Base-by-base conservation (phyloP, 768 basidiomycete species). In the Paxillus rubicundulus region DNA sequence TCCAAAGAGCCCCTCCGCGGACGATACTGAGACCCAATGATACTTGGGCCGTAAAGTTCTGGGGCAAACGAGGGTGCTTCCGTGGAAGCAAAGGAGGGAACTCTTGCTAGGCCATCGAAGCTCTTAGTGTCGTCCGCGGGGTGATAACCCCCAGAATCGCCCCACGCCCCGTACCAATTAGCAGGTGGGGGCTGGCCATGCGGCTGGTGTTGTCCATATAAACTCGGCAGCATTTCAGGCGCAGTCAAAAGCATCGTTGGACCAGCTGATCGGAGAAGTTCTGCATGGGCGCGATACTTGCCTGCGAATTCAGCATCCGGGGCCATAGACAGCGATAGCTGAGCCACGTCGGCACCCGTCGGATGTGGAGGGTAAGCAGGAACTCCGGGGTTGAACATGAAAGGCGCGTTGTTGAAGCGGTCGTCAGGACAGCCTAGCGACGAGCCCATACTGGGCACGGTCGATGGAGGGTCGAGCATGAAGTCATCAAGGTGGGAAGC, bases 211-310 rank as follows among this genome's bases (percentile, higher is more conserved):
- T 63, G 65, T 16, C 39, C 44, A 38, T 65, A 71, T n/a, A 65
- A 17, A 1, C 38, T 49, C 3, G 58, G 57, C 6, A 61, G 42
- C 38, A 55, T 21, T 16, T 32, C 41, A 5, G 61, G 5, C 3
- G 56, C 39, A 12, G 8, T 55, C 10, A 59, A 47, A 9, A 60
- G 34, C 0, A 49, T 47, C 4, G 63, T 32, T 38, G 47, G 55
- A 32, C 71, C 70, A 1, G 62, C 52, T 14, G 71, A 74, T n/a
- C 69, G 68, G 44, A 79, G 56, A 5, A 75, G 47, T 10, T 83
- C 82, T 1, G 73, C 66, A 49, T 81, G 75, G 1, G 70, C 66
- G 6, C 77, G 73, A 57, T 78, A 82, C 50, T 79, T 79, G 10
- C 70, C 71, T 17, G 73, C 52, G 57, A 77, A 72, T 33, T 84